Conservation (phyloP, 257 asterid species). For the Forsythia viridissima region DNA sequence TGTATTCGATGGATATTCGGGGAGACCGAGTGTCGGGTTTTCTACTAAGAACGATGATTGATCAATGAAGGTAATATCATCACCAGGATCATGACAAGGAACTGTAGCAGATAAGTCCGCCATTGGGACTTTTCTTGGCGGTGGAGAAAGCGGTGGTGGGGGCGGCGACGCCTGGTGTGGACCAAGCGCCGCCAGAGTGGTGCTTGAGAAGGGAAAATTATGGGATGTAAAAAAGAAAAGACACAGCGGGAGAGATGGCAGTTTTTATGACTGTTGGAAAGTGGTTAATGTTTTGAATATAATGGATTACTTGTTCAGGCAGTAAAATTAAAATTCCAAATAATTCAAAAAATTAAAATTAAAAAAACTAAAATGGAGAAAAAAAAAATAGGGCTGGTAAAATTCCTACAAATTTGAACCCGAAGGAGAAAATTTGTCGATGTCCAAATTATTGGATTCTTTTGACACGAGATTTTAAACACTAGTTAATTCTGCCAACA, state of each 20-base stretch:
- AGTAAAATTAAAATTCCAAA: not conserved
- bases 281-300: constrained; percentile 31
- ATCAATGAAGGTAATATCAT: constrained; percentile 1
- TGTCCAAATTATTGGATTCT: no score
- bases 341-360: no score
- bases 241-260: constrained; percentile 33
- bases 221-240: not conserved
- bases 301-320: not conserved
- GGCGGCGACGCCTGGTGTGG: constrained; percentile 57
- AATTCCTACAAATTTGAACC: not conserved
- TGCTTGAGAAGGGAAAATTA: not conserved
- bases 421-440: no score
- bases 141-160: not conserved
- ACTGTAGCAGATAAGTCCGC: constrained; percentile 19
- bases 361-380: no score
- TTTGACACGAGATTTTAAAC: no score
- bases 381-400: not conserved
- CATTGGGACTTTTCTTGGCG: constrained; percentile 23
- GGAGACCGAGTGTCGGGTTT: constrained; percentile 19
- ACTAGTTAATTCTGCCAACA: no score
- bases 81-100: constrained; percentile 33
- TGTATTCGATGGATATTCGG: not conserved
- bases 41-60: constrained; percentile 25
- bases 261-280: constrained; percentile 41
- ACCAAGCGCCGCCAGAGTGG: constrained; percentile 58